These are phyloP conservation scores for Cinnamomum chago DNA, from an alignment of 164 flowering plant genomes.

Conservation along the genomic window DNA sequence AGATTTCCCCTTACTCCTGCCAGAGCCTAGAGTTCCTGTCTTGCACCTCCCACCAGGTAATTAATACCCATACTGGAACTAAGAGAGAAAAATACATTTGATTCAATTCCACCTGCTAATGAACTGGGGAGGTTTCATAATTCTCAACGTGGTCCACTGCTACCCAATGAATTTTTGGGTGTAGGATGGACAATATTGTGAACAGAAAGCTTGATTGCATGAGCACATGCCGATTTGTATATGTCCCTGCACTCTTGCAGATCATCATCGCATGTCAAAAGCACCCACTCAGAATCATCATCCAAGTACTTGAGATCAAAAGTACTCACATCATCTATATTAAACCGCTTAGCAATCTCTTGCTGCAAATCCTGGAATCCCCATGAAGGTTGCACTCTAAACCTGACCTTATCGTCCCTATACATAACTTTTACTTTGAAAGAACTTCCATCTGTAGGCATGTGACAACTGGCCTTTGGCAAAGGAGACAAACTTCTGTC, in stretches of 20 bases:
- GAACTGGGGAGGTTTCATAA: background rate
- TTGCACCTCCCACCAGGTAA: background rate
- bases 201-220: slow-evolving; percentile 49
- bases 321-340: slow-evolving; percentile 35
- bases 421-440: slow-evolving; percentile 56
- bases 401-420: slow-evolving; percentile 66
- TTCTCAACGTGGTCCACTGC: slow-evolving; percentile 21
- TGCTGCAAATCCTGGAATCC: slow-evolving; percentile 48
- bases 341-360: slow-evolving; percentile 59
- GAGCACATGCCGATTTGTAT: slow-evolving; percentile 29
- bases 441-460: slow-evolving; percentile 19
- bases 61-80: background rate
- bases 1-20: background rate
- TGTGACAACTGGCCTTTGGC: background rate
- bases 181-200: slow-evolving; percentile 26
- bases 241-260: slow-evolving; percentile 71
- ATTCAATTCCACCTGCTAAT: background rate
- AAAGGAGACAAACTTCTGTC: slow-evolving; percentile 8
- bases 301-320: slow-evolving; percentile 72
- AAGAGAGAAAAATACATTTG: background rate
- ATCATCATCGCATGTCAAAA: slow-evolving; percentile 84
- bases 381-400: slow-evolving; percentile 57
- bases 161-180: slow-evolving; percentile 31
- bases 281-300: slow-evolving; percentile 84
- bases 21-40: background rate